Evolutionary conservation across 768 basidiomycete genomes (phyloP).

Genomic region (Termitomyces sp.): DNA sequence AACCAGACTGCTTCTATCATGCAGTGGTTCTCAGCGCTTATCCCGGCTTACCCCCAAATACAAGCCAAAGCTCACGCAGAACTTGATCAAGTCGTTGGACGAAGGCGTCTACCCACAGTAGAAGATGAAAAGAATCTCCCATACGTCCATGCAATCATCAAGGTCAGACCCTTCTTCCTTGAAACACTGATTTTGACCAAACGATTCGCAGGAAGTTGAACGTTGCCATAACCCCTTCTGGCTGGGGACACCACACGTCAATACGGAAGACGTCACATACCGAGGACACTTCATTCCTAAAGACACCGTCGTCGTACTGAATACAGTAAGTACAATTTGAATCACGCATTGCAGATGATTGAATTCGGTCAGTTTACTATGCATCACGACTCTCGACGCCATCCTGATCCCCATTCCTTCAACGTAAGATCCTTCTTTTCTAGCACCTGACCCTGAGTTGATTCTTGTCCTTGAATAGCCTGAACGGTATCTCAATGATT

Average conservation of each 20-base stretch:
- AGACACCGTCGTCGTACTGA: conserved; percentile 32
- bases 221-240: conserved; percentile 33
- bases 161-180: conserved; percentile 15
- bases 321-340: conserved; percentile 21
- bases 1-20: conserved; percentile 30
- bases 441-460: not conserved
- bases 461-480: conserved; percentile 21
- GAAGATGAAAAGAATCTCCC: conserved; percentile 28
- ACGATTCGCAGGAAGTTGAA: conserved; percentile 25
- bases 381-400: conserved; percentile 29
- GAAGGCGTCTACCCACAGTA: conserved; percentile 20
- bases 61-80: conserved; percentile 24
- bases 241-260: conserved; percentile 35
- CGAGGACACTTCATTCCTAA: conserved; percentile 34
- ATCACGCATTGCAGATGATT: conserved; percentile 9
- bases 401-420: conserved; percentile 34
- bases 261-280: conserved; percentile 34
- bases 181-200: conserved; percentile 9
- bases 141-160: conserved; percentile 29
- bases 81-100: conserved; percentile 26
- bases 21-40: conserved; percentile 31
- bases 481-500: conserved; percentile 39
- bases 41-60: conserved; percentile 25
- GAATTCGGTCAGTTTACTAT: conserved; percentile 25
- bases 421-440: conserved; percentile 14